Evolutionary conservation across 78 protist genomes (phyloP).

Genomic region (Speleostelium caveatum): DNA sequence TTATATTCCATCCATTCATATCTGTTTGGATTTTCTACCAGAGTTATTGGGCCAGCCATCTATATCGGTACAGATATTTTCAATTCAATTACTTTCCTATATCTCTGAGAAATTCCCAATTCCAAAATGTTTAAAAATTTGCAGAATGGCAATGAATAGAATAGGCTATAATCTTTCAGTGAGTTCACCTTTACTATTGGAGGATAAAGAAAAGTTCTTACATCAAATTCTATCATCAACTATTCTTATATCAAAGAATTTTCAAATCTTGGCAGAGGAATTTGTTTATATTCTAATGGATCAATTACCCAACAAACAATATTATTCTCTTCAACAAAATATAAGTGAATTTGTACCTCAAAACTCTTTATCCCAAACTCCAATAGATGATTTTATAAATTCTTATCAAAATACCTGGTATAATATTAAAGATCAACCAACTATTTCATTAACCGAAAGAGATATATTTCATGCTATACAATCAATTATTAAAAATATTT

Average conservation of each 20-base stretch:
- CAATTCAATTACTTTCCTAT: conserved; percentile 41
- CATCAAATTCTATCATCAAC: conserved; percentile 26
- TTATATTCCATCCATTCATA: conserved; percentile 72
- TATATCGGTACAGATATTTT: conserved; percentile 50
- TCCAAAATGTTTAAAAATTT: conserved; percentile 52
- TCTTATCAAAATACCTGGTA: too few relatives aligned
- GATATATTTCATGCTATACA: too few relatives aligned
- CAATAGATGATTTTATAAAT: too few relatives aligned
- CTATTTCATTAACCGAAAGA: too few relatives aligned
- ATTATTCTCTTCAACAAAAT: conserved; percentile 42
- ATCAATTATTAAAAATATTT: too few relatives aligned
- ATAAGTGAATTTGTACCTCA: neutral
- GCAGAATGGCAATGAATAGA: conserved; percentile 18
- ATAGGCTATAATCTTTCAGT: conserved; percentile 19
- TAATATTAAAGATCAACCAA: too few relatives aligned
- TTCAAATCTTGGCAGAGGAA: conserved; percentile 38
- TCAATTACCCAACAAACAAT: conserved; percentile 53
- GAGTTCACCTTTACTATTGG: neutral
- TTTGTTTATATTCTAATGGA: conserved; percentile 47
- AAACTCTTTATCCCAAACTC: too few relatives aligned
- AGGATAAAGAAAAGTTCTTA: conserved; percentile 29
- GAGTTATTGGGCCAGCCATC: conserved; percentile 51
- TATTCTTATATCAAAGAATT: conserved; percentile 2
- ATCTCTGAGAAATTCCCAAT: conserved; percentile 55
- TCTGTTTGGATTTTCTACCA: conserved; percentile 74